A percentile compares a stretch with the other conserved stretches of the same genome.
These are phyloP conservation scores for Rhodotorula toruloides DNA, from an alignment of 768 basidiomycete species.

Conservation along the genomic window DNA sequence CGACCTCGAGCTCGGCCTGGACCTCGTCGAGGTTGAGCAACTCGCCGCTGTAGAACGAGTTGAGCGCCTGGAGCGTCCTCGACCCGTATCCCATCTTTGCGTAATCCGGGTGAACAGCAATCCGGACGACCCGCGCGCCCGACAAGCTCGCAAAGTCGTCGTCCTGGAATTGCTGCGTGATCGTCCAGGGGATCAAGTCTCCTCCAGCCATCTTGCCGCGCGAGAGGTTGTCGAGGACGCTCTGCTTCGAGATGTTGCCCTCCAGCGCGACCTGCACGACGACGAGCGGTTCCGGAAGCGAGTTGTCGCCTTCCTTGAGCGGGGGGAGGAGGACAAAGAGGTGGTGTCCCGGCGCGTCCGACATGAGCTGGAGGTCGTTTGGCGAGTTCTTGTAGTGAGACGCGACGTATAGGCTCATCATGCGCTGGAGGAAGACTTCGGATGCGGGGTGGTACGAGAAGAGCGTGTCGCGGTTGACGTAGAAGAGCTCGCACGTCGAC, in stretches of 20 bases:
- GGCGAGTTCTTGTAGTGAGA: conserved; percentile 99
- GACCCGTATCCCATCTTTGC: conserved; percentile 98
- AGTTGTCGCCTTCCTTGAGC: conserved; percentile 70
- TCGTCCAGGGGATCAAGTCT: conserved; percentile 96
- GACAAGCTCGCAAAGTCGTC: conserved; percentile 84
- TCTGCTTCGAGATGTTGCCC: conserved; percentile 78
- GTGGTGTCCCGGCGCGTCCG: conserved; percentile 93
- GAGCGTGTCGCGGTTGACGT: conserved; percentile 89
- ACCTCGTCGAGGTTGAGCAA: conserved; percentile 79
- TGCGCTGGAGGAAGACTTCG: conserved; percentile 94
- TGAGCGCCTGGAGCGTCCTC: conserved; percentile 75
- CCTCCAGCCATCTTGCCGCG: conserved; percentile 81
- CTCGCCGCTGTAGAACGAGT: conserved; percentile 88
- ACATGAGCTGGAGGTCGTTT: conserved; percentile 94
- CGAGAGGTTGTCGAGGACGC: conserved; percentile 76
- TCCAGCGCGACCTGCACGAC: conserved; percentile 94
- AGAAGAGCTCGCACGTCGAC: conserved; percentile 85
- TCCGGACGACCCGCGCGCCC: conserved; percentile 82
- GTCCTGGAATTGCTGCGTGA: conserved; percentile 93
- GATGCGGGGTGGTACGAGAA: conserved; percentile 96
- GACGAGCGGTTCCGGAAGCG: conserved; percentile 85
- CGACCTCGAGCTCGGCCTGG: conserved; percentile 50
- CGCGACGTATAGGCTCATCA: conserved; percentile 97
- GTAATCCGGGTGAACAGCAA: conserved; percentile 95
- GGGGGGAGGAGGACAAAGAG: conserved; percentile 93